These are phyloP conservation scores for Limtongia smithiae DNA, from an alignment of 805 yeast species.

Conservation along the genomic window DNA sequence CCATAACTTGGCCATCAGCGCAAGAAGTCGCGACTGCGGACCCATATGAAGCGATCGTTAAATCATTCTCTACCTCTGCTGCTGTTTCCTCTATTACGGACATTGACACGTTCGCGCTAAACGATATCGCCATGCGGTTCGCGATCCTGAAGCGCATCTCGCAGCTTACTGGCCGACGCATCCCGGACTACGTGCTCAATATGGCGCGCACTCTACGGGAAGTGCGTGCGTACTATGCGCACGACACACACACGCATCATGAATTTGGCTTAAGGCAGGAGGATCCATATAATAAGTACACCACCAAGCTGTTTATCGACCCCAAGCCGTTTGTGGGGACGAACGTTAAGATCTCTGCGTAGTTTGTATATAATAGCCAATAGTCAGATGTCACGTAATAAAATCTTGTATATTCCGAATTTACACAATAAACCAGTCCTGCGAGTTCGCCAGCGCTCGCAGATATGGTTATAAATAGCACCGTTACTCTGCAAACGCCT, in stretches of 20 bases:
- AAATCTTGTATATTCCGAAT: too few relatives aligned
- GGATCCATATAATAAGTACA: slow-evolving; percentile 21
- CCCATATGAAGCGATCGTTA: neutral
- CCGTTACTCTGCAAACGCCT: too few relatives aligned
- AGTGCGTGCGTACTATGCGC: slow-evolving; percentile 9
- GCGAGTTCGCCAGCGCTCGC: too few relatives aligned
- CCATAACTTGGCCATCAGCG: slow-evolving; percentile 13
- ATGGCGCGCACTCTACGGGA: slow-evolving; percentile 10
- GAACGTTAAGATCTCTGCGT: slow-evolving; percentile 20
- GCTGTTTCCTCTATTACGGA: slow-evolving; percentile 5
- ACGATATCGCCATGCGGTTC: slow-evolving; percentile 13
- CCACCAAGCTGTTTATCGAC: slow-evolving; percentile 18
- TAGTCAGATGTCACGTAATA: too few relatives aligned
- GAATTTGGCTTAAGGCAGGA: slow-evolving; percentile 20
- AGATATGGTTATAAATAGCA: too few relatives aligned
- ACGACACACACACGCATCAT: slow-evolving; percentile 6
- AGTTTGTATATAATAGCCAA: neutral
- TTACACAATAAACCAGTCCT: too few relatives aligned
- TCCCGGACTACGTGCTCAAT: slow-evolving; percentile 19
- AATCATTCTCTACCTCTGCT: slow-evolving; percentile 1
- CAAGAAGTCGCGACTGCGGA: neutral
- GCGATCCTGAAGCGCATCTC: slow-evolving; percentile 16
- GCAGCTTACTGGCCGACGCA: slow-evolving; percentile 22
- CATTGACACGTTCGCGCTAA: slow-evolving; percentile 3
- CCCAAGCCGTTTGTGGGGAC: slow-evolving; percentile 20